These are phyloP conservation scores for Tarenaya hassleriana DNA, from an alignment of 345 rosid genomes.

Conservation along the genomic window DNA sequence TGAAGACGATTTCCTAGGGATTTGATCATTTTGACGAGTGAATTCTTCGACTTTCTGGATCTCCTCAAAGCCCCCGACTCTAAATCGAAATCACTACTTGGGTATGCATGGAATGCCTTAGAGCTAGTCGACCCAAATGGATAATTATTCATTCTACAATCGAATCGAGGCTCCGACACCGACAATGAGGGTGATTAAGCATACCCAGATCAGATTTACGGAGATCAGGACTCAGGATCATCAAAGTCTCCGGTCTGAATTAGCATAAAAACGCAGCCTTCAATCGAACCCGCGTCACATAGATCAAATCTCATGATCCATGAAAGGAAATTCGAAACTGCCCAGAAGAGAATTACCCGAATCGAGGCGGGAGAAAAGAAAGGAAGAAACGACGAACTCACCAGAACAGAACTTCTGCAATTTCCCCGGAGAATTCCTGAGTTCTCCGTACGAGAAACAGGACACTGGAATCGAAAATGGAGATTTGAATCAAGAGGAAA, in stretches of 20 bases:
- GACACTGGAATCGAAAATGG: too few relatives aligned
- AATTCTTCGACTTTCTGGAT: constrained; percentile 48
- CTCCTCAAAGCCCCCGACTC: constrained; percentile 62
- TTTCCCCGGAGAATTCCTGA: constrained; percentile 3
- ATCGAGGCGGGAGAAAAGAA: background rate
- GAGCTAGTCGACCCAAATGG: constrained; percentile 45
- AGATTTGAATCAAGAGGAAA: background rate
- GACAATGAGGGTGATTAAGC: constrained; percentile 30
- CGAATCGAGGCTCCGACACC: constrained; percentile 23
- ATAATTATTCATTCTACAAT: constrained; percentile 53
- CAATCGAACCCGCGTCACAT: constrained; percentile 21
- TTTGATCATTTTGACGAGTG: constrained; percentile 47
- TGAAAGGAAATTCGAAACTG: constrained; percentile 9
- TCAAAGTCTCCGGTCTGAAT: constrained; percentile 3
- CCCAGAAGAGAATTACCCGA: constrained; percentile 17
- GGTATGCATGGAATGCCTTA: constrained; percentile 68
- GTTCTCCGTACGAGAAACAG: background rate
- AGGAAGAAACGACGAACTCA: constrained; percentile 18
- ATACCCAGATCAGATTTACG: constrained; percentile 35
- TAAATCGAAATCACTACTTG: constrained; percentile 64
- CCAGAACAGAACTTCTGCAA: constrained; percentile 12
- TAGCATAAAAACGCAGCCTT: constrained; percentile 15
- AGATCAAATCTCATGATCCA: constrained; percentile 7
- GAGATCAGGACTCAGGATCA: constrained; percentile 25
- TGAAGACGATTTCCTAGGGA: constrained; percentile 46